Conservation (phyloP, 1,284 basidiomycete species). For the Ceratobasidium sp. region DNA sequence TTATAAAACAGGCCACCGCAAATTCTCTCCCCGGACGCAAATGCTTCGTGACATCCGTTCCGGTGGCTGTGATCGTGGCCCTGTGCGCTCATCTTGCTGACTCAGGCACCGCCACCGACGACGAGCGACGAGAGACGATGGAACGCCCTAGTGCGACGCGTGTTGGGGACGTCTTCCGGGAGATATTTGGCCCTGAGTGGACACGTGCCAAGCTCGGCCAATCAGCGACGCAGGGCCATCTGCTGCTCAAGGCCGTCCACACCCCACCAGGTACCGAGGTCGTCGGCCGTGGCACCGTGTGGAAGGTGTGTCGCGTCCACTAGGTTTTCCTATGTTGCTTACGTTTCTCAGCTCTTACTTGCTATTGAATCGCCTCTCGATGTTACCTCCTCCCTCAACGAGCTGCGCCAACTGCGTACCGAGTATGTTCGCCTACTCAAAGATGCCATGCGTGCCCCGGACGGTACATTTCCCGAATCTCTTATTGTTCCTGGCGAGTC, state of each 20-base stretch:
- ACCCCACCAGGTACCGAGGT: conserved; percentile 55
- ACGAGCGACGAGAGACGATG: neutral
- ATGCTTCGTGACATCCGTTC: conserved; percentile 24
- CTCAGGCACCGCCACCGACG: neutral
- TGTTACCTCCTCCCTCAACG: conserved; percentile 23
- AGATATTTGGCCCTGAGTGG: conserved; percentile 69
- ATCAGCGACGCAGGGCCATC: conserved; percentile 69
- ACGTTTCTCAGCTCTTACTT: conserved; percentile 25
- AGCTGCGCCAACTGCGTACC: conserved; percentile 42
- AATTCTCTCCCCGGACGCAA: conserved; percentile 22
- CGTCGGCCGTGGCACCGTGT: conserved; percentile 78
- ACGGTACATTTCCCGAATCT: conserved; percentile 80
- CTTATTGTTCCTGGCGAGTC: conserved; percentile 68
- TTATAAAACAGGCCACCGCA: conserved; percentile 40
- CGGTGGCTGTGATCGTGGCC: conserved; percentile 17
- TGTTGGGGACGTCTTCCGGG: conserved; percentile 68
- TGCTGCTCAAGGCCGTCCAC: conserved; percentile 60
- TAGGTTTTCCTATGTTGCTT: neutral
- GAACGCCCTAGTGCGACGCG: conserved; percentile 45
- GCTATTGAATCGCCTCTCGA: conserved; percentile 19
- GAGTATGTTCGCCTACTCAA: conserved; percentile 52
- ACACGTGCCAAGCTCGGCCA: conserved; percentile 75
- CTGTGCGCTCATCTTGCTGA: conserved; percentile 18
- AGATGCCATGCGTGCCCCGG: conserved; percentile 80
- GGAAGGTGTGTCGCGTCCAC: conserved; percentile 70